Percentiles rank a stretch among this genome's conserved stretches.
These are phyloP conservation scores for Cladophialophora immunda DNA, from an alignment of 2,329 filamentous ascomycete genomes.

Conservation along the genomic window DNA sequence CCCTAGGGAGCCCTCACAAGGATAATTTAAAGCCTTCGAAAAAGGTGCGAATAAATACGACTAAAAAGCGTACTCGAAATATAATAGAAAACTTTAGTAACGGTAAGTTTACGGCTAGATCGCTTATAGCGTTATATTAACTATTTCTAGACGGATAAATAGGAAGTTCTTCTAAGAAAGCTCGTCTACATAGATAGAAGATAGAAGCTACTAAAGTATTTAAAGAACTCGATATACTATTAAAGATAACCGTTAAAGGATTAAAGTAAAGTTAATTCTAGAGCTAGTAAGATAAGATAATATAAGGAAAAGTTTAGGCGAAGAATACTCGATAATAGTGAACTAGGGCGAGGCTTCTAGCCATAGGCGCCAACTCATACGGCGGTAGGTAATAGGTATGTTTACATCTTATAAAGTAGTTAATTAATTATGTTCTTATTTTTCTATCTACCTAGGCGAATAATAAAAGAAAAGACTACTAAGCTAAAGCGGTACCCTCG, in stretches of 20 bases:
- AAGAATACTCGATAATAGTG: neutral
- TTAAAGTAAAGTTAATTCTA: neutral
- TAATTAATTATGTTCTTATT: no score
- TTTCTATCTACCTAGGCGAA: no score
- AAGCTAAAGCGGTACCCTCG: no score
- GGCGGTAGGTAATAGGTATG: no score
- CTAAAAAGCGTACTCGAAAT: neutral
- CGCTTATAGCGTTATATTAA: neutral
- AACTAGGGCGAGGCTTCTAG: no score
- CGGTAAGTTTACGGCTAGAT: neutral
- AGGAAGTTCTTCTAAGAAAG: neutral
- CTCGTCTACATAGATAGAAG: neutral
- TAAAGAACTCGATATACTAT: neutral
- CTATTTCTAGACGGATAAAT: neutral
- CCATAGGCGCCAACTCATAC: no score
- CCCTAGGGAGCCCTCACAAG: neutral
- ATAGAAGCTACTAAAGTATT: neutral
- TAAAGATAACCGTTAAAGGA: neutral
- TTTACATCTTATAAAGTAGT: no score
- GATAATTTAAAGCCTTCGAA: neutral
- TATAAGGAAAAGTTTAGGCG: neutral
- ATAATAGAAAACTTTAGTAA: neutral
- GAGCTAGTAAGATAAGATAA: neutral
- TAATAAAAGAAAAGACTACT: no score
- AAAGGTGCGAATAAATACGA: neutral